These are phyloP conservation scores for Peronospora belbahrii DNA, from an alignment of 352 stramenopile genomes.

Conservation along the genomic window DNA sequence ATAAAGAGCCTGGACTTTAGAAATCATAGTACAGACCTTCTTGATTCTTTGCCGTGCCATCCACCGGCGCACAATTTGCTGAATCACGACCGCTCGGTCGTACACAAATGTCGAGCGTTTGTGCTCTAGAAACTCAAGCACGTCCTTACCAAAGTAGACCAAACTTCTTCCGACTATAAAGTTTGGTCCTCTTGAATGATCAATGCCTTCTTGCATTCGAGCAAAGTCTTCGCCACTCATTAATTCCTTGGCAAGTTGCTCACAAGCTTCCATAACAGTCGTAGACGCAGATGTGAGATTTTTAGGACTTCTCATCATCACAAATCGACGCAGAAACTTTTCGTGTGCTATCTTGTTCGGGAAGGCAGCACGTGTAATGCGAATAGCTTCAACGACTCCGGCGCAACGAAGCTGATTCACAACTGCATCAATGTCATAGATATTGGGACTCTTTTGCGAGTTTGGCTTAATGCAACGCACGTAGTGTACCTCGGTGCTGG, in stretches of 20 bases:
- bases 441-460: slow-evolving; percentile 54
- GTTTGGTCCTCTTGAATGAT: slow-evolving; percentile 33
- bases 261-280: slow-evolving; percentile 56
- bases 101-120: slow-evolving; percentile 63
- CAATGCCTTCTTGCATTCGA: slow-evolving; percentile 21
- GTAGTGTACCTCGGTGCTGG: slow-evolving; percentile 80
- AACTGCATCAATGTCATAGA: slow-evolving; percentile 83
- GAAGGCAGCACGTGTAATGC: slow-evolving; percentile 84
- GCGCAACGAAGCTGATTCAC: slow-evolving; percentile 85
- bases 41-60: slow-evolving; percentile 43
- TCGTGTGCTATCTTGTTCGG: slow-evolving; percentile 93
- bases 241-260: slow-evolving; percentile 44
- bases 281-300: slow-evolving; percentile 20
- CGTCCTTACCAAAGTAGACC: slow-evolving; percentile 91
- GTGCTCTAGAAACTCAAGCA: slow-evolving; percentile 88
- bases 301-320: slow-evolving; percentile 53
- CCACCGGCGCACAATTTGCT: slow-evolving; percentile 47
- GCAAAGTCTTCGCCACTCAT: slow-evolving; percentile 40
- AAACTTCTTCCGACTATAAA: slow-evolving; percentile 84
- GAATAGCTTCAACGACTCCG: slow-evolving; percentile 87
- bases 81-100: slow-evolving; percentile 54
- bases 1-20: slow-evolving; percentile 50
- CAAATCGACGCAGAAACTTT: slow-evolving; percentile 77
- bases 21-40: slow-evolving; percentile 44
- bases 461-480: slow-evolving; percentile 91